Percentiles rank a stretch among this genome's conserved stretches.
Conservation (phyloP, 1,139 yeast genomes). For the Suhomyces maxii region DNA sequence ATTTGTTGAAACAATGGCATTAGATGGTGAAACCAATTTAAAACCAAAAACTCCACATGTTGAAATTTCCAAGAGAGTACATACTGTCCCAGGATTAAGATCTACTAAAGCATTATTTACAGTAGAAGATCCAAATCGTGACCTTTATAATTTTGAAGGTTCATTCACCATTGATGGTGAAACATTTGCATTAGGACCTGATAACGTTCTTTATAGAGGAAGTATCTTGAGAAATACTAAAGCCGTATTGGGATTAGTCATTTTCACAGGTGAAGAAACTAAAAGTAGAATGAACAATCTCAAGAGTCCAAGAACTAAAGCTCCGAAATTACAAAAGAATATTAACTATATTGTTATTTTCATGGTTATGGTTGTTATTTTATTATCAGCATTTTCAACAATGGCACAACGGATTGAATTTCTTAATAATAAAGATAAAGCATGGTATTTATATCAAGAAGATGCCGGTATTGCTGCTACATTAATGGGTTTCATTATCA, state of each 20-base stretch:
- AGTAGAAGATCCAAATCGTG: conserved; percentile 88
- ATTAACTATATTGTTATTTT: conserved; percentile 82
- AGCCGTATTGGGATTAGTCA: conserved; percentile 70
- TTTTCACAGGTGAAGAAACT: conserved; percentile 94
- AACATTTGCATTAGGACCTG: conserved; percentile 67
- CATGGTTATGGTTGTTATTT: conserved; percentile 81
- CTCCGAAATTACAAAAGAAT: conserved; percentile 83
- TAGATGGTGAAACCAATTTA: conserved; percentile 94
- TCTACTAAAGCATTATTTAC: conserved; percentile 54
- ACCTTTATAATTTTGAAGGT: conserved; percentile 91
- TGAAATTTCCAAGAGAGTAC: conserved; percentile 52
- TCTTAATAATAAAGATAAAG: conserved; percentile 40
- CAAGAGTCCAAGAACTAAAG: conserved; percentile 84
- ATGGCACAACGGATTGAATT: conserved; percentile 69
- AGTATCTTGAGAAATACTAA: conserved; percentile 82
- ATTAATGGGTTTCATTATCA: conserved; percentile 91
- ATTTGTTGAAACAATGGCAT: conserved; percentile 92
- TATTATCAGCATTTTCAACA: conserved; percentile 75
- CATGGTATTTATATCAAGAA: conserved; percentile 73
- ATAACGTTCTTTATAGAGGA: conserved; percentile 85
- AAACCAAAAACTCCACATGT: conserved; percentile 71
- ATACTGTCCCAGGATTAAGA: conserved; percentile 53
- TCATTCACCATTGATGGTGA: conserved; percentile 38
- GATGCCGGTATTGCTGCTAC: conserved; percentile 92
- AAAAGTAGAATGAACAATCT: conserved; percentile 95